Percentiles rank a stretch among this genome's conserved stretches.
phyloP scores from a whole-genome alignment of 257 asterid genomes.

The Ballota nigra region DNA sequence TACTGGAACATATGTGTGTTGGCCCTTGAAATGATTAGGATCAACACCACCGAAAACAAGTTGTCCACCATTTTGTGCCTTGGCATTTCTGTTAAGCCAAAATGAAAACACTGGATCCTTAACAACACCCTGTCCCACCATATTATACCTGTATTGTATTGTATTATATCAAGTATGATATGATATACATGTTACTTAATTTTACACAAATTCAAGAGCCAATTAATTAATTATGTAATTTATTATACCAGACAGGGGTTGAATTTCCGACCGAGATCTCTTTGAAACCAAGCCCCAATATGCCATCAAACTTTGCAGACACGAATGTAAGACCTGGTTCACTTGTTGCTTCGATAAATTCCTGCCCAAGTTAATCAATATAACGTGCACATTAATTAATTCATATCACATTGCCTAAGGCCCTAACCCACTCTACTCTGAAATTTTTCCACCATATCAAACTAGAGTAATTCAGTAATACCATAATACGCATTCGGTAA shows the following conservation, averaged over 20 bases:
- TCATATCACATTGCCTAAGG: too few species aligned
- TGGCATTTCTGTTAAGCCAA: conserved; percentile 78
- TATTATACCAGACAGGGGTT: conserved; percentile 69
- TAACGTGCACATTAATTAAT: background rate
- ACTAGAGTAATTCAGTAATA: too few species aligned
- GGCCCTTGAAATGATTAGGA: conserved; percentile 78
- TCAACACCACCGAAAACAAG: conserved; percentile 94
- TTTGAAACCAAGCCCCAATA: conserved; percentile 88
- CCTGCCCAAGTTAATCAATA: conserved; percentile 35
- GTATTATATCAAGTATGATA: background rate
- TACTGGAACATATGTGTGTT: conserved; percentile 84
- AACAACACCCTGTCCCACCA: conserved; percentile 82
- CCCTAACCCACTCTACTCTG: too few species aligned
- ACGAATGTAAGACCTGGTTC: conserved; percentile 87
- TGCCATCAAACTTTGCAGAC: conserved; percentile 93
- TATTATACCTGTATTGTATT: conserved; percentile 87
- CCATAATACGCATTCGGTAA: too few species aligned
- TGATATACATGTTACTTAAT: background rate
- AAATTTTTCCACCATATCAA: too few species aligned
- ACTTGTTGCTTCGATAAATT: conserved; percentile 87
- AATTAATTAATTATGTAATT: background rate
- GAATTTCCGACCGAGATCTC: conserved; percentile 90
- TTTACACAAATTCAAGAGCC: too few species aligned
- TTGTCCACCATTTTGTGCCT: conserved; percentile 75
- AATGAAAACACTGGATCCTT: conserved; percentile 87